Conservation (phyloP, 192 early-diverging fungal genomes). For the Podila verticillata region DNA sequence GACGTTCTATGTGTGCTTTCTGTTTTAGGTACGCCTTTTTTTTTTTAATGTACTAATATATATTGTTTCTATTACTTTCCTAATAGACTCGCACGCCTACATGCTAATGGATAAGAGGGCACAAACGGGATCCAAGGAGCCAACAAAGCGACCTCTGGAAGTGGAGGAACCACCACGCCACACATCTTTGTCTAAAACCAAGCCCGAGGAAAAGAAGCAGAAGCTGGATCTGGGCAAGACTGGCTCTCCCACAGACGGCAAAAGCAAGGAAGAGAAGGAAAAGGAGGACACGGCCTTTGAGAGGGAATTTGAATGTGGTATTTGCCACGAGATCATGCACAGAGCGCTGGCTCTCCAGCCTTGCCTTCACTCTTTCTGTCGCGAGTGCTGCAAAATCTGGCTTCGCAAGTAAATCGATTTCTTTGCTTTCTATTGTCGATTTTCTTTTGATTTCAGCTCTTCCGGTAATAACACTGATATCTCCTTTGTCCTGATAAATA, state of each 20-base stretch:
- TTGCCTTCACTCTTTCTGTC: constrained; percentile 48
- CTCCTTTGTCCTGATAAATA: background rate
- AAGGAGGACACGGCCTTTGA: constrained; percentile 31
- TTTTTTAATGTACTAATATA: background rate
- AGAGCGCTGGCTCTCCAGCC: constrained; percentile 42
- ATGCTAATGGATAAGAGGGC: constrained; percentile 28
- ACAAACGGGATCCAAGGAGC: background rate
- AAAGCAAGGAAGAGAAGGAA: constrained; percentile 11
- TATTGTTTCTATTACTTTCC: background rate
- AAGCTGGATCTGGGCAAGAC: constrained; percentile 5
- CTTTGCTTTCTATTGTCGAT: background rate
- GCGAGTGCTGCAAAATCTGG: constrained; percentile 39
- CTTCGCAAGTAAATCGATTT: constrained; percentile 20
- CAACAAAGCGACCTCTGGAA: constrained; percentile 1
- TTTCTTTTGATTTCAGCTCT: background rate
- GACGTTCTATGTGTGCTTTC: no score
- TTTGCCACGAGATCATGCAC: constrained; percentile 53
- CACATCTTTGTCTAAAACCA: background rate
- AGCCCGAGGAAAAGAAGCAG: constrained; percentile 16
- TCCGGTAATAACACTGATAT: background rate
- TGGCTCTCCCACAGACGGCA: no score
- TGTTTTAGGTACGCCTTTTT: background rate
- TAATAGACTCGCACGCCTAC: constrained; percentile 3
- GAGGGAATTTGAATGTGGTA: constrained; percentile 38
- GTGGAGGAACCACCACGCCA: background rate